These are phyloP conservation scores for Dioszegia aurantiaca DNA, from an alignment of 768 basidiomycete species.

Conservation along the genomic window DNA sequence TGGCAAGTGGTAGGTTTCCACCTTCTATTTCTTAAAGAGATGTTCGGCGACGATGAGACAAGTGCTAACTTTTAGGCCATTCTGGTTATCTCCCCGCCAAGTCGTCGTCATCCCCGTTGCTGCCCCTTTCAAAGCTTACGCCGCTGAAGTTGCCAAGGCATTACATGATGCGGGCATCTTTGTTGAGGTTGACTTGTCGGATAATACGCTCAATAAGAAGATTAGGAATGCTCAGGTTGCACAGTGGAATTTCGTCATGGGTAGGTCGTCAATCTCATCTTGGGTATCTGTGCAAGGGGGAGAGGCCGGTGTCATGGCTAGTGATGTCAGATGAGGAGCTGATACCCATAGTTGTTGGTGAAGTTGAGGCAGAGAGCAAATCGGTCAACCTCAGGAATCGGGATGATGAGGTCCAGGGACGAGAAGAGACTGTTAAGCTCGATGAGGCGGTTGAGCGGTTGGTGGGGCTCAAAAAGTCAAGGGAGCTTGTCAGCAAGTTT, in stretches of 20 bases:
- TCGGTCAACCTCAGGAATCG: slow-evolving; percentile 95
- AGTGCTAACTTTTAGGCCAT: slow-evolving; percentile 65
- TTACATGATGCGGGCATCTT: slow-evolving; percentile 71
- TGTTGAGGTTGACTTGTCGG: slow-evolving; percentile 87
- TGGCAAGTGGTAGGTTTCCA: slow-evolving; percentile 78
- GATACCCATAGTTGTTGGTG: slow-evolving; percentile 73
- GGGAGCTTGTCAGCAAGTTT: slow-evolving; percentile 5
- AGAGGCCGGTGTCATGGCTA: too few relatives aligned
- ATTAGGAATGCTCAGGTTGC: slow-evolving; percentile 95
- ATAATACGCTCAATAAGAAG: slow-evolving; percentile 92
- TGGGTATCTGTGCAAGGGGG: too few relatives aligned
- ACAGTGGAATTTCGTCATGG: slow-evolving; percentile 96
- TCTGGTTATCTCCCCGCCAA: slow-evolving; percentile 98
- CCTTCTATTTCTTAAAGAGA: background rate
- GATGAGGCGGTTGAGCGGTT: slow-evolving; percentile 47
- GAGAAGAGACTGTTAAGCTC: slow-evolving; percentile 60
- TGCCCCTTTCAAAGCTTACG: slow-evolving; percentile 83
- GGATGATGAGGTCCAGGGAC: slow-evolving; percentile 75
- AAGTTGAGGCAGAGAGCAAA: slow-evolving; percentile 58
- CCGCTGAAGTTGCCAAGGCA: slow-evolving; percentile 69
- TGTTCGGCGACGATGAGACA: background rate
- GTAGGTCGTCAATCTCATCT: slow-evolving; percentile 58
- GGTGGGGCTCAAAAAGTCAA: slow-evolving; percentile 5
- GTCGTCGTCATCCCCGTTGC: slow-evolving; percentile 92
- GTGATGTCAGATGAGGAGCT: background rate